Percentiles rank a stretch among this genome's conserved stretches.
Evolutionary conservation across 2,329 filamentous ascomycete species (phyloP).

Genomic region (Stenocarpella maydis): DNA sequence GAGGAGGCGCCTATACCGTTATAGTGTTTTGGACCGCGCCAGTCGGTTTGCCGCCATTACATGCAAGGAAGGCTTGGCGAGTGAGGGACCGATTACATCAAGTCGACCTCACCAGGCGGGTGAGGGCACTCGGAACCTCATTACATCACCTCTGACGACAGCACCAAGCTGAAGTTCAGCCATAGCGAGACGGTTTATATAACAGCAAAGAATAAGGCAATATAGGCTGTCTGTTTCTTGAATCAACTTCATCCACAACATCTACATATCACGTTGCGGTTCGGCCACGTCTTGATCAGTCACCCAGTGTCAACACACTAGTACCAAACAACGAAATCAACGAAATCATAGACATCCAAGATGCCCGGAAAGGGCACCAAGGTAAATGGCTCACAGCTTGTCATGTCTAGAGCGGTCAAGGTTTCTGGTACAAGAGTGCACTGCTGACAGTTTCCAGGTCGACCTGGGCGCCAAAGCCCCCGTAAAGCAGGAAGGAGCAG

Average conservation of each 20-base stretch:
- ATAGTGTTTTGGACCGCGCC: background rate
- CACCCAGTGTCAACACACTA: background rate
- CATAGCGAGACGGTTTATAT: slow-evolving; percentile 3
- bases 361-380: slow-evolving; percentile 35
- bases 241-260: background rate
- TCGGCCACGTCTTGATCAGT: background rate
- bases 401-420: too few relatives aligned
- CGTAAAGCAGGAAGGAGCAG: slow-evolving; percentile 66
- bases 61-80: background rate
- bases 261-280: background rate
- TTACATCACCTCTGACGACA: slow-evolving; percentile 31
- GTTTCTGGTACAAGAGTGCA: background rate
- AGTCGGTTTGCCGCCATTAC: background rate
- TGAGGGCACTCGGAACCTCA: background rate
- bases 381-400: background rate
- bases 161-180: background rate
- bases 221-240: background rate
- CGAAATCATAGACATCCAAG: background rate
- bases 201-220: background rate
- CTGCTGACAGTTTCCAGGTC: slow-evolving; percentile 50
- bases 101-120: slow-evolving; percentile 20
- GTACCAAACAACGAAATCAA: background rate
- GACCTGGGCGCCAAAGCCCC: slow-evolving; percentile 55
- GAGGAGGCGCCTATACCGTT: background rate
- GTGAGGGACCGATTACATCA: slow-evolving; percentile 26